These are phyloP conservation scores for Mycena metata DNA, from an alignment of 768 basidiomycete species.

Conservation along the genomic window DNA sequence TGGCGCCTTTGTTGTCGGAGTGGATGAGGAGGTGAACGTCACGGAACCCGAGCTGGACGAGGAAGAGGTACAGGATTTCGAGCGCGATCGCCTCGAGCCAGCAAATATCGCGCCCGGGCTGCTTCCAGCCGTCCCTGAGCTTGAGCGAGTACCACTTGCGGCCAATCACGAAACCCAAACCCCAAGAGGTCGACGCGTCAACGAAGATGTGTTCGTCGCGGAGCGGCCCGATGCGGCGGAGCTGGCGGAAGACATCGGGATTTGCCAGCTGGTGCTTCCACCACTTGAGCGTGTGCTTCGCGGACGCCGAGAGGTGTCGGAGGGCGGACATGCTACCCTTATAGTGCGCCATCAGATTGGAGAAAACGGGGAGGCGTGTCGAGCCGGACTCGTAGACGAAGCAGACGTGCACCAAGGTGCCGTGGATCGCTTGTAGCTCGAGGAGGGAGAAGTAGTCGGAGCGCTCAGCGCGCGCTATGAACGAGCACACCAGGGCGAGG, in stretches of 20 bases:
- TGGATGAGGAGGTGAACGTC: not conserved
- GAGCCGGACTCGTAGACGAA: constrained; percentile 47
- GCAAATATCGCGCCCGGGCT: not conserved
- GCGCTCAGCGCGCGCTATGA: not conserved
- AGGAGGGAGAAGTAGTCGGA: constrained; percentile 22
- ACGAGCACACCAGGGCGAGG: constrained; percentile 38
- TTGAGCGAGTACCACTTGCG: not conserved
- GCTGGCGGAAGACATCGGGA: constrained; percentile 24
- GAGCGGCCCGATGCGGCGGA: constrained; percentile 22
- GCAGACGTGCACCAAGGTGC: constrained; percentile 49
- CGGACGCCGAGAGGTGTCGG: constrained; percentile 38
- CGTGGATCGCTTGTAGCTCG: constrained; percentile 41
- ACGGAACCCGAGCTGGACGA: not conserved
- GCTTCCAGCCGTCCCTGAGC: not conserved
- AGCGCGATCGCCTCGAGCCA: not conserved
- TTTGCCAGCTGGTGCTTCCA: constrained; percentile 42
- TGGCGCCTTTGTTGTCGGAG: not conserved
- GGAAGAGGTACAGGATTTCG: not conserved
- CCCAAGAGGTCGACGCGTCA: constrained; percentile 50
- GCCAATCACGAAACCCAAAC: not conserved
- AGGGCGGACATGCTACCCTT: constrained; percentile 20
- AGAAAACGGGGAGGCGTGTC: constrained; percentile 46
- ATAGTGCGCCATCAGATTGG: constrained; percentile 43
- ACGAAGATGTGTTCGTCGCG: constrained; percentile 45
- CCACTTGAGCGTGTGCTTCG: constrained; percentile 49